Evolutionary conservation across 2,329 filamentous ascomycete genomes (phyloP), one percentile per base, ranked within the genome.

Genomic region (Alternaria viburni): DNA sequence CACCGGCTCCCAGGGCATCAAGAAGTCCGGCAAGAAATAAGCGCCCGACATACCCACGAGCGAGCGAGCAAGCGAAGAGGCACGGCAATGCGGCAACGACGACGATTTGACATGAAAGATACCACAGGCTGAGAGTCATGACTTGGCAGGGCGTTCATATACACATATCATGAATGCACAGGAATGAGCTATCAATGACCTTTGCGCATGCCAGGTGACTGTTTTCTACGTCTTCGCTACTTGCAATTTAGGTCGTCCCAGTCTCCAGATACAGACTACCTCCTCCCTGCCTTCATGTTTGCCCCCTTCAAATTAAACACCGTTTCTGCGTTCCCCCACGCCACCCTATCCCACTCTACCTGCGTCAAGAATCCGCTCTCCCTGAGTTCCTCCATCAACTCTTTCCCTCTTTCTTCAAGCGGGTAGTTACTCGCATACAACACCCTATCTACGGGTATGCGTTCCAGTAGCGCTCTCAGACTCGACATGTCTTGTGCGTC

Each of bases 11-110:
- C 93, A 96, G 83, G 93, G 93, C 67, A 97, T 98, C 86, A 97
- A 97, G 90, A 97, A 97, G 89, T 96, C 92, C 66, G 94, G 93
- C 82, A 97, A 97, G 74, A 97, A 97, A 90, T 97, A 74, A 76
- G 66, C 72, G 65, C 32, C 21, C 32, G 25, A n/a, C 41, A 17
- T 7, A 26, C 7, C 49, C 21, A 36, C 19, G 36, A 44, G 57
- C 41, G 21, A 54, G 41, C 28, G 54, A 47, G 23, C 46, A 23
- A 25, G 28, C 32, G 36, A 58, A 6, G 13, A 28, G 56, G 50
- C 21, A 23, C 52, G 45, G 46, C 60, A 46, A 36, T 36, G 52
- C 49, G 45, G 58, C 54, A 62, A 62, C 52, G 58, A 67, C 55
- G 61, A 68, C 52, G 65, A 65, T 64, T 65, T 64, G 58, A 66